Evolutionary conservation across 495 filamentous ascomycete genomes (phyloP).

Genomic region (Neurospora pannonica): DNA sequence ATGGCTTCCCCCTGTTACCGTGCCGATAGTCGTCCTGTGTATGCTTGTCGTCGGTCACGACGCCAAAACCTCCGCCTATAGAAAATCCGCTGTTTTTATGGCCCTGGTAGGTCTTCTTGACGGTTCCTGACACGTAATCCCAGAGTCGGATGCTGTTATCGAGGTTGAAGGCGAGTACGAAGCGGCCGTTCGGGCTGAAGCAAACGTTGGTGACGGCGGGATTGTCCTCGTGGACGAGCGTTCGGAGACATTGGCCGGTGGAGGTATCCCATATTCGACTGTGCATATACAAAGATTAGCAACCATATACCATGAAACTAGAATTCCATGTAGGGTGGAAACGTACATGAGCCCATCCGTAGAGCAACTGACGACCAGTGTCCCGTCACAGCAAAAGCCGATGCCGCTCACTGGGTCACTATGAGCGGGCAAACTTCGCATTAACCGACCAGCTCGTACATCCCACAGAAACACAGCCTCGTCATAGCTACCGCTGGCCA

Average conservation of each 20-base stretch:
- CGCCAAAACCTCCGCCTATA: constrained; percentile 70
- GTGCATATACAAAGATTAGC: constrained; percentile 1
- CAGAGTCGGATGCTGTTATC: constrained; percentile 85
- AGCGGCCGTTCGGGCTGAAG: constrained; percentile 90
- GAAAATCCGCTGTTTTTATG: constrained; percentile 80
- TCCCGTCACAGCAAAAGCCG: constrained; percentile 87
- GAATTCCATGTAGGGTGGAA: background rate
- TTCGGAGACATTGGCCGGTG: constrained; percentile 90
- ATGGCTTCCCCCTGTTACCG: constrained; percentile 24
- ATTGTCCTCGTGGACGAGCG: constrained; percentile 93
- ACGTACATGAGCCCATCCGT: constrained; percentile 77
- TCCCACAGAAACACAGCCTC: constrained; percentile 98
- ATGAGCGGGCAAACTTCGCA: constrained; percentile 88
- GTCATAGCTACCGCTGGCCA: constrained; percentile 90
- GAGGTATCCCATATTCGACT: constrained; percentile 89
- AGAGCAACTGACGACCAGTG: constrained; percentile 79
- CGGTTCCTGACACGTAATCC: constrained; percentile 80
- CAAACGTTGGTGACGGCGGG: constrained; percentile 81
- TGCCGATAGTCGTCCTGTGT: constrained; percentile 7
- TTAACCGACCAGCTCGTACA: constrained; percentile 68
- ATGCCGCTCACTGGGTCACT: constrained; percentile 91
- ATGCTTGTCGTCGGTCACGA: constrained; percentile 35
- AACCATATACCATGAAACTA: background rate
- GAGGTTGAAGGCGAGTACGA: constrained; percentile 82
- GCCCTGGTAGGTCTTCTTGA: constrained; percentile 95